Conservation (phyloP, 2,329 filamentous ascomycete species). For the Eutypella sp. region DNA sequence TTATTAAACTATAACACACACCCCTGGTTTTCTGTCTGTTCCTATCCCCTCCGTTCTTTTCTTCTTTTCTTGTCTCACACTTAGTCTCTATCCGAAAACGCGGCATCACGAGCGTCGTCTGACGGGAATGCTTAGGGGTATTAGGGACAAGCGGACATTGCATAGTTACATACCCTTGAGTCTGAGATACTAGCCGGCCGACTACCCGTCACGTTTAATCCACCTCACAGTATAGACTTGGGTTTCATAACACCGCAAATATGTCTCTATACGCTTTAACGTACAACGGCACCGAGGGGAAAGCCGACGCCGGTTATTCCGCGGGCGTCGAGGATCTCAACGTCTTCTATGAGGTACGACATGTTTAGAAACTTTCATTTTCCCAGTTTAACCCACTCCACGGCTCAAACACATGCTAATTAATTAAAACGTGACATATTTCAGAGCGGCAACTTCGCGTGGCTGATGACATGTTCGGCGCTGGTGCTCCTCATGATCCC, state of each 20-base stretch:
- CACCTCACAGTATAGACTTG: too few relatives aligned
- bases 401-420: slow-evolving; percentile 2
- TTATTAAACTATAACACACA: not conserved
- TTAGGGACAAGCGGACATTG: not conserved
- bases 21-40: not conserved
- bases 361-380: not conserved
- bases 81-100: not conserved
- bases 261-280: slow-evolving; percentile 27
- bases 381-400: not conserved
- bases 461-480: slow-evolving; percentile 70
- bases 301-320: slow-evolving; percentile 48
- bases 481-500: slow-evolving; percentile 91
- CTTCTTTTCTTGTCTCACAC: not conserved
- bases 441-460: slow-evolving; percentile 75
- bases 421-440: not conserved
- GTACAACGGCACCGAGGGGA: slow-evolving; percentile 48
- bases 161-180: not conserved
- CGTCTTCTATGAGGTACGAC: slow-evolving; percentile 71
- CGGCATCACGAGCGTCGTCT: not conserved
- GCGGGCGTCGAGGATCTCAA: slow-evolving; percentile 64
- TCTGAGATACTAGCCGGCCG: not conserved
- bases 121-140: not conserved
- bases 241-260: too few relatives aligned
- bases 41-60: not conserved
- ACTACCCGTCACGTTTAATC: too few relatives aligned